Percentiles rank a stretch among this genome's conserved stretches.
Conservation (phyloP, 345 rosid species). For the Gossypioides kirkii region DNA sequence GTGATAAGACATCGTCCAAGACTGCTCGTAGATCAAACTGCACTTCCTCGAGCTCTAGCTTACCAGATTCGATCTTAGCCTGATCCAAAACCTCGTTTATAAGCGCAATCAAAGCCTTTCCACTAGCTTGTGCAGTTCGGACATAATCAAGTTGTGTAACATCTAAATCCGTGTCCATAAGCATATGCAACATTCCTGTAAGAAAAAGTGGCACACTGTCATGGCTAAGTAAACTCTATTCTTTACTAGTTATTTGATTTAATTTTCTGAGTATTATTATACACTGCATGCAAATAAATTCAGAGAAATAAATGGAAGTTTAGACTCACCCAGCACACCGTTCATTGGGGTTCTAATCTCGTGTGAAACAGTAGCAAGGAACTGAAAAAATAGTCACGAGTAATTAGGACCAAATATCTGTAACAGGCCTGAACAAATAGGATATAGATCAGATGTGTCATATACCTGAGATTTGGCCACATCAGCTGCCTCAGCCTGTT, state of each 20-base stretch:
- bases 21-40: conserved; percentile 72
- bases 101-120: conserved; percentile 83
- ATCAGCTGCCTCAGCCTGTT: conserved; percentile 90
- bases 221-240: conserved; percentile 11
- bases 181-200: conserved; percentile 90
- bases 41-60: conserved; percentile 89
- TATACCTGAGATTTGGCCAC: conserved; percentile 92
- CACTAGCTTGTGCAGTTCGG: conserved; percentile 89
- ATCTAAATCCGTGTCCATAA: conserved; percentile 86
- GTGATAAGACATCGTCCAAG: conserved; percentile 88
- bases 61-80: conserved; percentile 96
- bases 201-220: conserved; percentile 9
- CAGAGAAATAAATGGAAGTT: conserved; percentile 1
- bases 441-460: conserved; percentile 12
- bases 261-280: neutral
- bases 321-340: conserved; percentile 87
- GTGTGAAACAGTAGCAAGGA: conserved; percentile 98
- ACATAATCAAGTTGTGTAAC: conserved; percentile 87
- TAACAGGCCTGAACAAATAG: neutral
- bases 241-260: neutral
- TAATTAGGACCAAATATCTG: conserved; percentile 14
- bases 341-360: conserved; percentile 99
- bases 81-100: conserved; percentile 95
- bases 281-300: neutral
- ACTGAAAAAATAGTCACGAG: conserved; percentile 41